A percentile compares a stretch with the other conserved stretches of the same genome.
Conservation (phyloP, 1,284 basidiomycete genomes). For the Heliocybe sulcata region DNA sequence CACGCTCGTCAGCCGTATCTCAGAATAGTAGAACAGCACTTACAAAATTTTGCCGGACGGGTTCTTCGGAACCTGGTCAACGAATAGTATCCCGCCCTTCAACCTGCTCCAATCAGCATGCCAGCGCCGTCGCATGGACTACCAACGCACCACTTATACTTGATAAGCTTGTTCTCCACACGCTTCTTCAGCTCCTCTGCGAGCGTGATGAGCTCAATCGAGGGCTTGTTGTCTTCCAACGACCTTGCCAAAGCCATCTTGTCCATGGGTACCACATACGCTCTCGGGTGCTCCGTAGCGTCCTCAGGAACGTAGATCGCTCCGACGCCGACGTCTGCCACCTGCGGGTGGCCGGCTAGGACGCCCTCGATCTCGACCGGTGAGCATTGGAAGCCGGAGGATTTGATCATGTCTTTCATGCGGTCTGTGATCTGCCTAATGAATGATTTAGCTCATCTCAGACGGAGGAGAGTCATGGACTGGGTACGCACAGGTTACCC, state of each 20-base stretch:
- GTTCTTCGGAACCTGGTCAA: conserved; percentile 1
- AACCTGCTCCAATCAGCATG: background rate
- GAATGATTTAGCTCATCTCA: background rate
- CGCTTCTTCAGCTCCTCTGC: background rate
- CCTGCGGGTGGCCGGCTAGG: background rate
- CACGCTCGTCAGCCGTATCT: background rate
- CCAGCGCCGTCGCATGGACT: background rate
- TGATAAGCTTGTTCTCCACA: background rate
- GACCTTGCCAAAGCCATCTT: background rate
- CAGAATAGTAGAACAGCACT: background rate
- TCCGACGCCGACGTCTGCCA: background rate
- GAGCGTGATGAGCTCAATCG: background rate
- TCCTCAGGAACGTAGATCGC: background rate
- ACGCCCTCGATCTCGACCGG: conserved; percentile 1
- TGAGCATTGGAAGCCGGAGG: conserved; percentile 1
- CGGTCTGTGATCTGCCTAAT: background rate
- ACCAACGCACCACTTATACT: background rate
- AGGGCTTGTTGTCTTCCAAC: background rate
- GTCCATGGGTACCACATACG: background rate
- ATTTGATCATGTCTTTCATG: conserved; percentile 4
- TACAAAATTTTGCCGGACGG: conserved; percentile 1
- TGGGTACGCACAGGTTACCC: background rate
- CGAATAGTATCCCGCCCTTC: background rate
- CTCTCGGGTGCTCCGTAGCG: background rate
- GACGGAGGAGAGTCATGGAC: background rate